Evolutionary conservation across 371 early-diverging fungal genomes (phyloP).

Genomic region (Mucor velutinosus): DNA sequence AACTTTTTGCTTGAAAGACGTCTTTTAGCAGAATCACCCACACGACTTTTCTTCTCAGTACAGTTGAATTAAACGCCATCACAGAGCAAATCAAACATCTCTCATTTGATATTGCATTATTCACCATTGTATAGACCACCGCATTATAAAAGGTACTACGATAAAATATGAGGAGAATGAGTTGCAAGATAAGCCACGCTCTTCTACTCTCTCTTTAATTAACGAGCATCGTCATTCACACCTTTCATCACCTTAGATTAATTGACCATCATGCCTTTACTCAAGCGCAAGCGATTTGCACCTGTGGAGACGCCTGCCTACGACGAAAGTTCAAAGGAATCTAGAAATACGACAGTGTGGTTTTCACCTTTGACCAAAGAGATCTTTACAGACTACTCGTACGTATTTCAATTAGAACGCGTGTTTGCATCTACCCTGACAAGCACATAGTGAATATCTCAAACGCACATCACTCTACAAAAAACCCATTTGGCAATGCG

Average conservation of each 20-base stretch:
- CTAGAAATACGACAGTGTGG: conserved; percentile 67
- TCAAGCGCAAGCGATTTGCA: conserved; percentile 54
- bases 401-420: conserved; percentile 22
- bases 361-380: conserved; percentile 81
- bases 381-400: conserved; percentile 84
- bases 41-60: background rate
- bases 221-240: background rate
- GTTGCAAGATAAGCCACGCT: conserved; percentile 10
- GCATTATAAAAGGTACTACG: conserved; percentile 13
- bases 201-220: background rate
- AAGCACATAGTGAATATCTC: conserved; percentile 67
- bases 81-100: background rate
- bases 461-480: conserved; percentile 69
- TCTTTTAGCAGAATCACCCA: background rate
- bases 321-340: conserved; percentile 45
- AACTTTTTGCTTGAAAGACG: background rate
- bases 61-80: background rate
- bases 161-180: conserved; percentile 6
- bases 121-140: background rate
- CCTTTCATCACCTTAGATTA: background rate
- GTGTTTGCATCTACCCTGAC: background rate
- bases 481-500: conserved; percentile 81
- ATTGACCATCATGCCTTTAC: conserved; percentile 53
- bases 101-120: background rate
- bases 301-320: conserved; percentile 47